phyloP scores from a whole-genome alignment of 805 yeast species.

The Dipodascus geniculatus region DNA sequence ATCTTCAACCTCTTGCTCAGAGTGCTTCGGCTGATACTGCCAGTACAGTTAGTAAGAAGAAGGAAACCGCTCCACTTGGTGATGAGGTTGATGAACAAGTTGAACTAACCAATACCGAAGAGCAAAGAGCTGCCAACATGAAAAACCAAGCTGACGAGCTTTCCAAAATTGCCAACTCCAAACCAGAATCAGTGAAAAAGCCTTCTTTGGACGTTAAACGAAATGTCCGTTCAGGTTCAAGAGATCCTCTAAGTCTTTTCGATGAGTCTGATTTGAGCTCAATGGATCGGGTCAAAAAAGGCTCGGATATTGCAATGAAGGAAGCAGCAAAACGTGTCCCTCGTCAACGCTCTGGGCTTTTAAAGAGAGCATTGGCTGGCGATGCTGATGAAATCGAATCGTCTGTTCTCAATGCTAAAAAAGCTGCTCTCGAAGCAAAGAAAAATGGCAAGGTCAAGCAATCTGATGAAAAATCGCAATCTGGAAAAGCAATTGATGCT shows the following conservation, averaged over 20 bases:
- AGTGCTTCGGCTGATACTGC: neutral
- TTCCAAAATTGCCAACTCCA: neutral
- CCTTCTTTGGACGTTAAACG: neutral
- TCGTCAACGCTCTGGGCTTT: neutral
- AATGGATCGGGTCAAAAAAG: neutral
- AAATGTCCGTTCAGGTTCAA: neutral
- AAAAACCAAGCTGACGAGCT: neutral
- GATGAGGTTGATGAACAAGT: neutral
- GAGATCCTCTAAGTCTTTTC: neutral
- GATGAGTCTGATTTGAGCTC: neutral
- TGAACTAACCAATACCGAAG: neutral
- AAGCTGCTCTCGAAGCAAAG: neutral
- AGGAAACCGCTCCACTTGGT: neutral
- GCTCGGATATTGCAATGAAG: neutral
- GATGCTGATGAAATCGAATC: constrained; percentile 55
- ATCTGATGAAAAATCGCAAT: neutral
- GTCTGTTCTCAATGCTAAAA: neutral
- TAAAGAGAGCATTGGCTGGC: constrained; percentile 87
- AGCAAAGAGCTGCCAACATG: neutral
- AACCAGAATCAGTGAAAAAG: neutral
- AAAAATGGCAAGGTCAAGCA: neutral
- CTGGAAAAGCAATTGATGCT: neutral
- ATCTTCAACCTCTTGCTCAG: constrained; percentile 12
- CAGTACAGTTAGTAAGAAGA: neutral
- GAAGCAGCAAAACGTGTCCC: neutral